phyloP scores from a whole-genome alignment of 2,329 filamentous ascomycete genomes.

The Talaromyces sp. region DNA sequence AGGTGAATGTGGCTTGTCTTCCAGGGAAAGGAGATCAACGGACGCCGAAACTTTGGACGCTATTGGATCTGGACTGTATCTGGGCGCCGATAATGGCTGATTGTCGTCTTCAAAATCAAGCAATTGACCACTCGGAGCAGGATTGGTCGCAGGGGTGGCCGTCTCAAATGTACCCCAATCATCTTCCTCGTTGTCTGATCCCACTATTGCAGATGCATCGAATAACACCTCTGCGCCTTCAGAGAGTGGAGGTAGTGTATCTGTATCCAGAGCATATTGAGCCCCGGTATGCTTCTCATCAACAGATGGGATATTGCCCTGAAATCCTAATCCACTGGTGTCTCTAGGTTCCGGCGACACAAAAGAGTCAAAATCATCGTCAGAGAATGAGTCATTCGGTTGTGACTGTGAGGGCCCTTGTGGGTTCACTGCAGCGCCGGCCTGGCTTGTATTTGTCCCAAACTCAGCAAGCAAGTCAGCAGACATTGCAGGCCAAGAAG shows the following conservation, averaged over 20 bases:
- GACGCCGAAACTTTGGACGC: constrained; percentile 26
- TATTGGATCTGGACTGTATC: neutral
- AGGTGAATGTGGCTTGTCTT: constrained; percentile 23
- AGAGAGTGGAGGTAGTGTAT: constrained; percentile 14
- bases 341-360: constrained; percentile 15
- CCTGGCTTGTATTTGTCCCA: constrained; percentile 26
- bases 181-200: constrained; percentile 42
- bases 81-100: neutral
- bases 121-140: constrained; percentile 21
- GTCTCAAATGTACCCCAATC: constrained; percentile 50
- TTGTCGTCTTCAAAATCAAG: constrained; percentile 11
- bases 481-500: constrained; percentile 43
- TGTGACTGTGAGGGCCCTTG: neutral
- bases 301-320: neutral
- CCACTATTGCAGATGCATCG: constrained; percentile 51
- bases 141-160: constrained; percentile 32
- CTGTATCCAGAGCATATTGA: neutral
- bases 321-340: neutral
- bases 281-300: neutral
- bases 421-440: neutral
- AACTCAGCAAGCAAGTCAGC: constrained; percentile 57
- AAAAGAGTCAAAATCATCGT: constrained; percentile 21
- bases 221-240: constrained; percentile 56
- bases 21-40: constrained; percentile 32
- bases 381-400: constrained; percentile 1